These are phyloP conservation scores for Schoenoplectus tabernaemontani DNA, from an alignment of 202 grass and related monocot species.

Conservation along the genomic window DNA sequence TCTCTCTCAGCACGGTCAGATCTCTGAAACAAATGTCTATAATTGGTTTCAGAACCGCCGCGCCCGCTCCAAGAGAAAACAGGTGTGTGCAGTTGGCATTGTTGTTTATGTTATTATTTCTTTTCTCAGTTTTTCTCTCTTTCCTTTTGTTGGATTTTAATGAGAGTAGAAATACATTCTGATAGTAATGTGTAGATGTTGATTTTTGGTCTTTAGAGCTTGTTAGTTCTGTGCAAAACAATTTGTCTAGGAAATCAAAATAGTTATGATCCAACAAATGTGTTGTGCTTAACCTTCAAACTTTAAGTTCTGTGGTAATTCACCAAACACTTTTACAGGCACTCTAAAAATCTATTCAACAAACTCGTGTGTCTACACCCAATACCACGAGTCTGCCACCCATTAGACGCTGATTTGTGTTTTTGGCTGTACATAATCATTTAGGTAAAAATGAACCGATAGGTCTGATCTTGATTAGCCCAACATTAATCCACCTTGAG, in stretches of 20 bases:
- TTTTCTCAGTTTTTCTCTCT: background rate
- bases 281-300: too few species aligned
- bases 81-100: conserved; percentile 16
- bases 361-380: background rate
- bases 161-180: background rate
- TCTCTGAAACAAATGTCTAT: conserved; percentile 93
- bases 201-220: background rate
- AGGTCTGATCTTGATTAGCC: background rate
- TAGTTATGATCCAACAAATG: background rate
- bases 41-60: conserved; percentile 98
- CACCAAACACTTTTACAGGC: background rate
- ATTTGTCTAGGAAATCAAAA: background rate
- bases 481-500: background rate
- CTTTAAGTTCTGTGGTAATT: background rate
- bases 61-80: conserved; percentile 89
- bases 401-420: background rate
- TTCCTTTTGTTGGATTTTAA: background rate
- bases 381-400: background rate
- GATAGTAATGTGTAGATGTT: background rate
- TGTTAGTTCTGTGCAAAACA: background rate
- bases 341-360: background rate
- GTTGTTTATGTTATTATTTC: background rate
- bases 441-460: background rate
- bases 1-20: conserved; percentile 87
- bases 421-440: too few species aligned